A percentile compares a stretch with the other conserved stretches of the same genome.
Evolutionary conservation across 1,139 yeast species (phyloP).

Genomic region (Pneumocystis canis): DNA sequence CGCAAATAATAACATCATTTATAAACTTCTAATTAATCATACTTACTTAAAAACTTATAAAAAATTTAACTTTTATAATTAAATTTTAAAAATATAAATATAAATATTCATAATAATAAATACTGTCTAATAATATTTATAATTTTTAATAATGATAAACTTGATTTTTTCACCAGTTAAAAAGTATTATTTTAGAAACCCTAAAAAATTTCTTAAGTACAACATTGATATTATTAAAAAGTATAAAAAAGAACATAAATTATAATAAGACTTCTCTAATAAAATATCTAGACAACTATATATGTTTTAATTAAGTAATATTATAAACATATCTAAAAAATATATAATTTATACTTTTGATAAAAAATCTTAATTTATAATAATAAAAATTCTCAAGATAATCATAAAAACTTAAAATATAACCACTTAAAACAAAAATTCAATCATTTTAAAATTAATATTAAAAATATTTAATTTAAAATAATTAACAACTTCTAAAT

Average conservation of each 20-base stretch:
- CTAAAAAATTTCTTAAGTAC: background rate
- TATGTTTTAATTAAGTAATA: no score
- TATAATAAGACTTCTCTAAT: background rate
- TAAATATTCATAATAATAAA: background rate
- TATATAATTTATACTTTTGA: no score
- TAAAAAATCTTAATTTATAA: no score
- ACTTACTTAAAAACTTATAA: background rate
- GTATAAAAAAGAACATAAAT: background rate
- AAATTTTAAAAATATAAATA: background rate
- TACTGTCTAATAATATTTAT: background rate
- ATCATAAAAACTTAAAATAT: background rate
- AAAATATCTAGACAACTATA: background rate
- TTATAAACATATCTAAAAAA: background rate
- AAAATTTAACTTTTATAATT: background rate
- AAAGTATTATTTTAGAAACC: background rate
- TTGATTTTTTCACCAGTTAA: no score
- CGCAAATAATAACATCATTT: background rate
- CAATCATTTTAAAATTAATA: background rate
- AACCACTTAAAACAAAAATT: background rate
- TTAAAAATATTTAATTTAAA: background rate
- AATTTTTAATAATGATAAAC: background rate
- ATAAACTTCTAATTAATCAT: background rate
- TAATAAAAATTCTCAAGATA: no score
- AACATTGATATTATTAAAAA: background rate
- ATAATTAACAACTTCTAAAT: background rate